These are phyloP conservation scores for Gomphus sp. DNA, from an alignment of 1,284 basidiomycete genomes.

Conservation along the genomic window DNA sequence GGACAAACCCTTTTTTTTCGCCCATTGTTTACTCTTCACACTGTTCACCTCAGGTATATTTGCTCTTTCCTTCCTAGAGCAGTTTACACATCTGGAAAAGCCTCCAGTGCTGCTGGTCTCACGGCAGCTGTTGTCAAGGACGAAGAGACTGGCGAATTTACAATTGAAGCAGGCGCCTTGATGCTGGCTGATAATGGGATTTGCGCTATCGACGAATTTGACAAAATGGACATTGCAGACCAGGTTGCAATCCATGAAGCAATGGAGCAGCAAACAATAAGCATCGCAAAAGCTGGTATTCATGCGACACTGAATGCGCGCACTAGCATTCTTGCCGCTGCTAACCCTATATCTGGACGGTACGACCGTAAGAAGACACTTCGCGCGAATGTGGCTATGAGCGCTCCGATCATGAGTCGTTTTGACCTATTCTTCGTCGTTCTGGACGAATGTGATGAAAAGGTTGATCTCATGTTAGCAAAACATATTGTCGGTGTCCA, in stretches of 20 bases:
- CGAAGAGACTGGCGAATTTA: constrained; percentile 98
- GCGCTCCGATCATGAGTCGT: constrained; percentile 97
- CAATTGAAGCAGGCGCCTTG: constrained; percentile 96
- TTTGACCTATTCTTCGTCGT: constrained; percentile 99
- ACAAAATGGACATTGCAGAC: constrained; percentile 99
- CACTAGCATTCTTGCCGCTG: constrained; percentile 95
- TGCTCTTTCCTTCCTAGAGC: constrained; percentile 98
- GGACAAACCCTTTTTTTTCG: constrained; percentile 19
- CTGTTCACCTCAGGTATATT: constrained; percentile 63
- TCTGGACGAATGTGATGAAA: constrained; percentile 94
- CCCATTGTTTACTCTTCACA: background rate
- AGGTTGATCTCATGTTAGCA: constrained; percentile 88
- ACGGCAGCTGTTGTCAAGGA: constrained; percentile 98
- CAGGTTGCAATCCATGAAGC: constrained; percentile 99
- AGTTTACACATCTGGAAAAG: constrained; percentile 98
- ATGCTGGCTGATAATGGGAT: constrained; percentile 99
- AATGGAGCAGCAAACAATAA: constrained; percentile 99
- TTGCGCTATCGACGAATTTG: constrained; percentile 99
- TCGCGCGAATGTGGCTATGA: constrained; percentile 96
- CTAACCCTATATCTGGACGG: constrained; percentile 93
- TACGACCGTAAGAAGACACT: constrained; percentile 95
- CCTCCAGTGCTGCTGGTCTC: constrained; percentile 96
- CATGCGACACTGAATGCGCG: constrained; percentile 98
- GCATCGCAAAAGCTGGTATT: constrained; percentile 98
- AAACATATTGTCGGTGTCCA: constrained; percentile 98